Evolutionary conservation across 1,284 basidiomycete species (phyloP), one percentile per base, ranked within the genome.

Genomic region (Meripilus lineatus): DNA sequence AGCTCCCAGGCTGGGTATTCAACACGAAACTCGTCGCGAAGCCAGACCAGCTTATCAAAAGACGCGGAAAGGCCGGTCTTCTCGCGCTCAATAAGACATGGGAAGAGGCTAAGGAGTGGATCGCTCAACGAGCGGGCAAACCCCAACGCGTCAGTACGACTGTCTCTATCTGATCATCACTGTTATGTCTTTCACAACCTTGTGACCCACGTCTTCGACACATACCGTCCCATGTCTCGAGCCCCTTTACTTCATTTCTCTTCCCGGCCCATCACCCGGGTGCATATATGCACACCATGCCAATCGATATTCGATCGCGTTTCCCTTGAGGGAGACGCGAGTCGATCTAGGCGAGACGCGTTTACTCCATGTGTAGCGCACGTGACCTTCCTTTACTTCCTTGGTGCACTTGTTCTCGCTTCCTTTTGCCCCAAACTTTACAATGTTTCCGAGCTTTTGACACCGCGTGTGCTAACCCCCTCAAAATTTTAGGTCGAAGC

Each of bases 1-100:
- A 81, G 58, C 75, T 93, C 49, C 89, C 88, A 37, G 67, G 75
- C 52, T 92, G 94, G 94, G 89, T 98, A 45, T 84, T 84, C 72
- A 77, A 72, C 60, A 76, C 83, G 57, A 92, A 93, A 75, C 88
- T 94, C 63, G 91, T 95, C 60, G 89, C 83, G 22, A 93, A 95
- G 70, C 90, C 90, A 40, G 96, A 99, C 73, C 94, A 98, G 73
- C 86, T 99, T 66, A 98, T 99, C 81, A 99, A 99, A 77, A 89
- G 95, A 59, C 88, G 96, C 57, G 96, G 96, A 58, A 99, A 99
- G 81, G 93, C 93, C 24, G 95, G 95, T 55, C 80, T 99, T 21
- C 81, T 99, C 47, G 84, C 83, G 39, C 79, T 99, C 56, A 98
- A 98, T 82, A 94, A 94, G 72, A 76, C 79, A 40, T 98, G 91